Conservation (phyloP, 1,139 yeast genomes). For the Barnettozyma hawaiiensis region DNA sequence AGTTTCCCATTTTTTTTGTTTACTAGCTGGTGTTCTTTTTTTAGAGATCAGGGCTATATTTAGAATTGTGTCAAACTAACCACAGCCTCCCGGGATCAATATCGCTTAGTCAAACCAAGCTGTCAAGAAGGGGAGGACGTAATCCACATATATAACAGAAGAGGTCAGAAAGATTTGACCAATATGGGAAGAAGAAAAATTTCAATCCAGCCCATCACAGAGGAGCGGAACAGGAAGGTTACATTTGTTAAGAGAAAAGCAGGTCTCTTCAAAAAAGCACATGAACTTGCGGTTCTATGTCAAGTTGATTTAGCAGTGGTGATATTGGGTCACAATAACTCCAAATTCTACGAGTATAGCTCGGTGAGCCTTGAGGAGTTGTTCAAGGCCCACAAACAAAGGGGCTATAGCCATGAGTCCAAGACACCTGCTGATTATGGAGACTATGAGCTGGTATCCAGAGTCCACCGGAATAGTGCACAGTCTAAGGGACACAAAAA, state of each 20-base stretch:
- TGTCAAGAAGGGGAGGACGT: no score
- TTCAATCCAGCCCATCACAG: slow-evolving; percentile 84
- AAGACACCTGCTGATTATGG: slow-evolving; percentile 61
- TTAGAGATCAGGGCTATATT: slow-evolving; percentile 7
- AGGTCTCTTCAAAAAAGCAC: slow-evolving; percentile 93
- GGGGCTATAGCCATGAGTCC: slow-evolving; percentile 42
- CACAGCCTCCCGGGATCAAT: neutral
- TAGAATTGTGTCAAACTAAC: slow-evolving; percentile 12
- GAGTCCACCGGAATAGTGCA: slow-evolving; percentile 18
- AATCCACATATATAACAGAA: no score
- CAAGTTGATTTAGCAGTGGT: slow-evolving; percentile 91
- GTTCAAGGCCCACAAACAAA: slow-evolving; percentile 45
- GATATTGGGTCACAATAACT: slow-evolving; percentile 77
- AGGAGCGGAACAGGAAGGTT: slow-evolving; percentile 82
- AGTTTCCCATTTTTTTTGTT: no score
- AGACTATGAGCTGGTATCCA: slow-evolving; percentile 31
- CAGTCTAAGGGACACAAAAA: slow-evolving; percentile 11
- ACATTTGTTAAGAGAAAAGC: slow-evolving; percentile 94
- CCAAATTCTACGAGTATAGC: slow-evolving; percentile 71
- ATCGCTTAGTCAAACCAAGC: neutral
- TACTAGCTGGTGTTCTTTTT: slow-evolving; percentile 12
- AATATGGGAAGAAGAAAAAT: slow-evolving; percentile 95
- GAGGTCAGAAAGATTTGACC: no score
- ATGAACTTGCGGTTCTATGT: slow-evolving; percentile 86
- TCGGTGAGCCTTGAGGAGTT: slow-evolving; percentile 64